These are phyloP conservation scores for Scleroderma bovista DNA, from an alignment of 768 basidiomycete genomes.

Conservation along the genomic window DNA sequence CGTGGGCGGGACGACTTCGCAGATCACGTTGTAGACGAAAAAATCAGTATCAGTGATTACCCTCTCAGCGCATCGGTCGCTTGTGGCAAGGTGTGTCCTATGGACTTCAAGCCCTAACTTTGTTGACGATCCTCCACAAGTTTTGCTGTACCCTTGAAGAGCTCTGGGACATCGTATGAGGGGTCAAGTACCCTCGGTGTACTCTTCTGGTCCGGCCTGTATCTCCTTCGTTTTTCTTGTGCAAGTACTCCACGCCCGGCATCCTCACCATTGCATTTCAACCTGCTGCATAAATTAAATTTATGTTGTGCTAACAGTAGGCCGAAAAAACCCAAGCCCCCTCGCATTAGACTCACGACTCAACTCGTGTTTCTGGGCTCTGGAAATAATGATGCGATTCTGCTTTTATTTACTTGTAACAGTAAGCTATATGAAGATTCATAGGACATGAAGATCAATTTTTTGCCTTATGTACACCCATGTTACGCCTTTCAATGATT, in stretches of 20 bases:
- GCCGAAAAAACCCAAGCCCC: slow-evolving; percentile 19
- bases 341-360: slow-evolving; percentile 30
- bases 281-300: slow-evolving; percentile 21
- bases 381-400: slow-evolving; percentile 31
- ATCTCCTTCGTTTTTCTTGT: not conserved
- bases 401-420: not conserved
- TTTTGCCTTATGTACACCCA: no score
- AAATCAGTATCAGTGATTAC: slow-evolving; percentile 95
- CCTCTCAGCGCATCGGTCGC: slow-evolving; percentile 90
- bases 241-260: not conserved
- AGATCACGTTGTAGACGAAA: slow-evolving; percentile 90
- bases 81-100: slow-evolving; percentile 81
- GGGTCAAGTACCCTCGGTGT: not conserved
- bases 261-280: slow-evolving; percentile 25
- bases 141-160: slow-evolving; percentile 93
- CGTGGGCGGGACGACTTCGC: slow-evolving; percentile 96
- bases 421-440: no score
- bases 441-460: no score
- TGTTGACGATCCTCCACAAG: slow-evolving; percentile 32
- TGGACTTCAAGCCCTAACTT: not conserved
- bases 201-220: not conserved
- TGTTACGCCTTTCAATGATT: no score
- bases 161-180: slow-evolving; percentile 85
- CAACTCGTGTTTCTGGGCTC: slow-evolving; percentile 30
- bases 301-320: slow-evolving; percentile 25